Evolutionary conservation across 495 filamentous ascomycete species (phyloP), one percentile per base, ranked within the genome.

Genomic region (Aspergillus wentii): DNA sequence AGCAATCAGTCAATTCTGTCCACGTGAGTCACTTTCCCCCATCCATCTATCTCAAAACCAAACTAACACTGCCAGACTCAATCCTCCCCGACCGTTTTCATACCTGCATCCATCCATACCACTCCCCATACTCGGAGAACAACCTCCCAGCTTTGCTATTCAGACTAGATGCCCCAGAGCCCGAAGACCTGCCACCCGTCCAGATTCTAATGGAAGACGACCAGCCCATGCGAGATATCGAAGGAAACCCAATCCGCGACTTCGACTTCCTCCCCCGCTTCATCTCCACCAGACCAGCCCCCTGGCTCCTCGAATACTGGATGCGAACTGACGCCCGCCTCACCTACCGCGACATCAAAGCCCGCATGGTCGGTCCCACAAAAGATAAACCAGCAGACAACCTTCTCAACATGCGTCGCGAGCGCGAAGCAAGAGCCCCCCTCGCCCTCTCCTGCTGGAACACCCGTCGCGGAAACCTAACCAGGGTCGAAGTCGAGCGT

Each of bases 261-360:
- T 43, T 47, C 30, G 8, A n/a, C 5, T 42, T 47, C 30, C 39
- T 51, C 10, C 48, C 48, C 0, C 48, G 48, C 4, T 47, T 43
- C 35, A 47, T 51, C 28, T 35, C 43, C 14, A 11, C 18, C 4
- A 29, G 37, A 4, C 37, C 39, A 8, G n/a, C 38, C 0, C 35
- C 27, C 8, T 51, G 48, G 48, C 35, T 51, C 3, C 17, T 51
- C 14, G 48, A 51, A 16, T 45, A 27, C 38, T 51, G 48, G 48
- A 30, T 34, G 18, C 34, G 43, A 5, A 41, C 39, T 11, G 48
- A 51, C 28, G 8, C 10, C 8, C 37, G 48, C 2, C 27, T 51
- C 3, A 43, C 43, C 1, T 51, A 51, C 27, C 17, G 25, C 14
- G 48, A 51, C 26, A 47, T 51, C 25, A 21, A 29, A 14, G 48